A percentile compares a stretch with the other conserved stretches of the same genome.
These are phyloP conservation scores for Silene noctiflora DNA, from an alignment of 179 eudicot species.

Conservation along the genomic window DNA sequence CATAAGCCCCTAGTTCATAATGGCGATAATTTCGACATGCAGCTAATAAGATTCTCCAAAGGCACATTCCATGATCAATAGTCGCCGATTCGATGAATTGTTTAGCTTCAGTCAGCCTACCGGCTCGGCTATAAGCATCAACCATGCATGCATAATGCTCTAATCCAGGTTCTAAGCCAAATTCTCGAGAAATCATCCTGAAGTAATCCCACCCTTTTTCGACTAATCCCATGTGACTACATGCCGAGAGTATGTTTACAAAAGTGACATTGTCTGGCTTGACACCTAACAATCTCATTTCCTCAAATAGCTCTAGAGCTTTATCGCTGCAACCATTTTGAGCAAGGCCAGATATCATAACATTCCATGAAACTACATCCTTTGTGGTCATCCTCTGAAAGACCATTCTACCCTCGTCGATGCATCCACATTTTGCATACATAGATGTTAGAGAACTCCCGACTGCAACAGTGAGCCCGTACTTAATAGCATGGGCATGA, in stretches of 20 bases:
- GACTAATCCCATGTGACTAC: constrained; percentile 68
- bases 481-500: constrained; percentile 58
- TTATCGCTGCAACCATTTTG: constrained; percentile 61
- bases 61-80: constrained; percentile 58
- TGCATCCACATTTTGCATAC: constrained; percentile 69
- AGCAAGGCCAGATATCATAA: constrained; percentile 79
- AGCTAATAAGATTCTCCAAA: constrained; percentile 65
- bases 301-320: constrained; percentile 59
- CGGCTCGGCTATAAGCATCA: constrained; percentile 68
- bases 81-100: constrained; percentile 54
- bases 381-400: constrained; percentile 52
- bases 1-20: constrained; percentile 70
- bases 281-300: constrained; percentile 46
- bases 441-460: constrained; percentile 72
- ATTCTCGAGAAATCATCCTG: constrained; percentile 42
- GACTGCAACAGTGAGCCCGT: constrained; percentile 49
- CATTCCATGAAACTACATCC: constrained; percentile 76
- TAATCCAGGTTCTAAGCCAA: constrained; percentile 41
- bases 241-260: constrained; percentile 72
- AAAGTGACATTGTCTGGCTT: constrained; percentile 71
- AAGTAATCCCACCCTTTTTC: constrained; percentile 49
- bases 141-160: constrained; percentile 78
- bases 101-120: constrained; percentile 55
- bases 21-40: constrained; percentile 51
- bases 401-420: constrained; percentile 44